Conservation (phyloP, 495 filamentous ascomycete genomes). For the Cercophora sp. region DNA sequence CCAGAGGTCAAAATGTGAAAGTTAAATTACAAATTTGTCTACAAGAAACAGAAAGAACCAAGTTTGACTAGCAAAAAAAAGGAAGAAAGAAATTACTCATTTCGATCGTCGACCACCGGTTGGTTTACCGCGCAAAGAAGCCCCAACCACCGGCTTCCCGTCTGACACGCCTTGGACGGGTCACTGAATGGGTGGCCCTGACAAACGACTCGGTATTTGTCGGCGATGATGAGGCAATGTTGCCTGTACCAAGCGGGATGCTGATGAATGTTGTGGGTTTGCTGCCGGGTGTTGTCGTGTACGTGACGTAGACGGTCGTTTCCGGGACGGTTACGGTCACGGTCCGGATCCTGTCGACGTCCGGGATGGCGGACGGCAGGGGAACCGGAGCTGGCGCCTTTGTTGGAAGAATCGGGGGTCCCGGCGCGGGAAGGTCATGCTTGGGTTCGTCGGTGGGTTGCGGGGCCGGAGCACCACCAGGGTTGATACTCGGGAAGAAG, state of each 20-base stretch:
- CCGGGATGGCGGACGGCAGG: not conserved
- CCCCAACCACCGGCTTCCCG: conserved; percentile 5
- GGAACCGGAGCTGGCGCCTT: not conserved
- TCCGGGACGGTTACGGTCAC: conserved; percentile 22
- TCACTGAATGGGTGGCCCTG: not conserved
- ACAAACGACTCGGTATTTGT: no score
- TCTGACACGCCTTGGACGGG: not conserved
- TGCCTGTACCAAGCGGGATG: not conserved
- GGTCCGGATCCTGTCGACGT: conserved; percentile 10
- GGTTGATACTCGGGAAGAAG: not conserved
- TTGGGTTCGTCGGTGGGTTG: not conserved
- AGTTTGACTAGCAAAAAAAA: not conserved
- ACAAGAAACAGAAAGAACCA: no score
- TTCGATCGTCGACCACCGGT: no score
- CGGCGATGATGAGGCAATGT: not conserved
- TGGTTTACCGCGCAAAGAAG: no score
- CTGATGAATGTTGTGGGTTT: not conserved
- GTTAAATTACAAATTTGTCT: no score
- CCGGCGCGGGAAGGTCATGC: not conserved
- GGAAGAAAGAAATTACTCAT: no score
- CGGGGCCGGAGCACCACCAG: not conserved
- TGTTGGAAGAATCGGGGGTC: not conserved
- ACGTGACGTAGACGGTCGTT: conserved; percentile 17
- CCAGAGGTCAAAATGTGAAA: no score
- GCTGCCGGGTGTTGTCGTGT: not conserved